Evolutionary conservation across 495 filamentous ascomycete species (phyloP).

Genomic region (Aspergillus funiculosus): DNA sequence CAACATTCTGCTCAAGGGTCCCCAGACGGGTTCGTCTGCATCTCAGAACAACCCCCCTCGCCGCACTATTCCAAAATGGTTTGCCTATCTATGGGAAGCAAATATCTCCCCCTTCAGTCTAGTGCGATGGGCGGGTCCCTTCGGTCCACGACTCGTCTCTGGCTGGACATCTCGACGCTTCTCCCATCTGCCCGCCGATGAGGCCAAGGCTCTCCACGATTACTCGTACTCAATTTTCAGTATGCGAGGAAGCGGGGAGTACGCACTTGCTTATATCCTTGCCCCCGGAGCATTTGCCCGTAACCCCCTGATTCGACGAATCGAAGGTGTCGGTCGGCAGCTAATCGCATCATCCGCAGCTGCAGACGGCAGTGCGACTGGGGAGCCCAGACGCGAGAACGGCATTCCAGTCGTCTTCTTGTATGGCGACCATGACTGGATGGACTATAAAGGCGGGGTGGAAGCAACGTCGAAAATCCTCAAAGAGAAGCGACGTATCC

Average conservation of each 20-base stretch:
- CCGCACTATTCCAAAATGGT: conserved; percentile 71
- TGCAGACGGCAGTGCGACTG: conserved; percentile 25
- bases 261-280: conserved; percentile 85
- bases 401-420: conserved; percentile 84
- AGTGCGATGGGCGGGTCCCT: conserved; percentile 81
- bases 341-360: no score
- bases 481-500: conserved; percentile 52
- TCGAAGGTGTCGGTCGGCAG: conserved; percentile 78
- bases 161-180: conserved; percentile 94
- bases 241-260: conserved; percentile 88
- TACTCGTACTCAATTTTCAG: conserved; percentile 95
- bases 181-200: conserved; percentile 73
- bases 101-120: conserved; percentile 94
- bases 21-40: conserved; percentile 32
- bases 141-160: conserved; percentile 86
- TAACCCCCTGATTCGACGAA: conserved; percentile 77
- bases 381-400: conserved; percentile 49
- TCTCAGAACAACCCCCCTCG: conserved; percentile 41
- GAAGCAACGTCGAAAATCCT: conserved; percentile 76
- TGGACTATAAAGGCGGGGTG: conserved; percentile 85
- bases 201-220: conserved; percentile 78
- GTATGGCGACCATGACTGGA: conserved; percentile 98
- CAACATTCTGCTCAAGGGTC: conserved; percentile 55
- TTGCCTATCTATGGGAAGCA: conserved; percentile 91
- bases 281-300: conserved; percentile 91